Conservation (phyloP, 169 alveolate species). For the Perkinsus marinus region DNA sequence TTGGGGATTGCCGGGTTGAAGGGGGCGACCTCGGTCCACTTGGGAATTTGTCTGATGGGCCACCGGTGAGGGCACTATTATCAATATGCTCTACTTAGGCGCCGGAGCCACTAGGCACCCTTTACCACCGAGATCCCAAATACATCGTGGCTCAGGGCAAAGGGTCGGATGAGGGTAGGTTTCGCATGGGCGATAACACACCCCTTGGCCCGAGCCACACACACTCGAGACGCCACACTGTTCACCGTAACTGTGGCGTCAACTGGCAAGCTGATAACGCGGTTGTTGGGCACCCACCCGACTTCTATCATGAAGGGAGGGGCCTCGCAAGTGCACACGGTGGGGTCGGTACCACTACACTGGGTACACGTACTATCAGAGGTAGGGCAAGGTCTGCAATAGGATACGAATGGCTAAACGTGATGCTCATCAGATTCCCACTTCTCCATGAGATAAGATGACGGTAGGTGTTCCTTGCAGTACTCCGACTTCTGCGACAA, state of each 20-base stretch:
- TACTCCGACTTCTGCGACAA: not conserved
- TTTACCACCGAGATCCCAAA: not conserved
- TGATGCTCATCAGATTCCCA: not conserved
- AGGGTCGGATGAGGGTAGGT: not conserved
- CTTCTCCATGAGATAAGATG: not conserved
- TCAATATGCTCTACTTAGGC: not conserved
- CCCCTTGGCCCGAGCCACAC: not conserved
- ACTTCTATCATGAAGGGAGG: not conserved
- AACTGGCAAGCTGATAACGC: not conserved
- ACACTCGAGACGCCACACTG: not conserved
- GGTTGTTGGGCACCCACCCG: not conserved
- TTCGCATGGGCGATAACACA: not conserved
- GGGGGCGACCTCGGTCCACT: not conserved
- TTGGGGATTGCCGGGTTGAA: not conserved
- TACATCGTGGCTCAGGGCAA: not conserved
- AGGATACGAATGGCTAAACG: too few relatives aligned
- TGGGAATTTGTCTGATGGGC: not conserved
- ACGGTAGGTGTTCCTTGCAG: not conserved
- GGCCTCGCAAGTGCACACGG: not conserved
- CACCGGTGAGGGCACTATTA: not conserved
- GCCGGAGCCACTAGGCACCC: not conserved
- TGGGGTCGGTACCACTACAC: not conserved
- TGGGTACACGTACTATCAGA: not conserved
- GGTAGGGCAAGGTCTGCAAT: too few relatives aligned
- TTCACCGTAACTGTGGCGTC: not conserved